A percentile compares a stretch with the other conserved stretches of the same genome.
Evolutionary conservation across 495 filamentous ascomycete genomes (phyloP).

Genomic region (Penicillium roqueforti): DNA sequence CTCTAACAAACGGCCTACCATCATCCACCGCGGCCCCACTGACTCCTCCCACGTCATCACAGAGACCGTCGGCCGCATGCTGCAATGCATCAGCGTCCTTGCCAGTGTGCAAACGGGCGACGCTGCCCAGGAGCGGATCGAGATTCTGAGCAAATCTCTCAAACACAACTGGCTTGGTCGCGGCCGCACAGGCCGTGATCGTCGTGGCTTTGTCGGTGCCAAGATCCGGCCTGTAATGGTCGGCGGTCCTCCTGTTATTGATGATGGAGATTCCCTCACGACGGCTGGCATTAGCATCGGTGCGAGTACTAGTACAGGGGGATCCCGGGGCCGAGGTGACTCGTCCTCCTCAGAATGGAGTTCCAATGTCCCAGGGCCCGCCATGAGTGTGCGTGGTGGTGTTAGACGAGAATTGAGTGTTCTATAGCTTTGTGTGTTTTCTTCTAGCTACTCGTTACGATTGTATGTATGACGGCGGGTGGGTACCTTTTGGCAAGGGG

Average conservation of each 20-base stretch:
- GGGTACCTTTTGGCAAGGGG: slow-evolving; percentile 1
- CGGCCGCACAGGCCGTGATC: slow-evolving; percentile 82
- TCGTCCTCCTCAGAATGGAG: slow-evolving; percentile 31
- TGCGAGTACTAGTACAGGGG: slow-evolving; percentile 25
- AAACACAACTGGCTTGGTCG: slow-evolving; percentile 96
- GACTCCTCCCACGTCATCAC: slow-evolving; percentile 81
- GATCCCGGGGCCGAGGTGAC: slow-evolving; percentile 21
- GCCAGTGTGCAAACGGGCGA: slow-evolving; percentile 70
- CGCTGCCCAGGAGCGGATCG: slow-evolving; percentile 72
- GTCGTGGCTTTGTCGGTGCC: slow-evolving; percentile 80
- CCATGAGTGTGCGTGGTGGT: slow-evolving; percentile 25
- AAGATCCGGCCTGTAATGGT: slow-evolving; percentile 47
- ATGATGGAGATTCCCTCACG: slow-evolving; percentile 24
- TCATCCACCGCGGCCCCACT: slow-evolving; percentile 36
- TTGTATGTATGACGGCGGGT: slow-evolving; percentile 4
- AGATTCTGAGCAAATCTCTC: slow-evolving; percentile 74
- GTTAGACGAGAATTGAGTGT: slow-evolving; percentile 33
- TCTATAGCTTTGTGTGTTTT: slow-evolving; percentile 18
- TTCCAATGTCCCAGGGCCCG: slow-evolving; percentile 10
- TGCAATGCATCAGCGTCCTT: slow-evolving; percentile 92
- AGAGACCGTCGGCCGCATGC: slow-evolving; percentile 90
- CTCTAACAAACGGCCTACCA: slow-evolving; percentile 34
- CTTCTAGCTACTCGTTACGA: slow-evolving; percentile 15
- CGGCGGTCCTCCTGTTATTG: slow-evolving; percentile 21
- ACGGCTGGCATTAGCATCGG: slow-evolving; percentile 28